These are phyloP conservation scores for Neocatenulostroma microsporum DNA, from an alignment of 2,329 filamentous ascomycete genomes.

Conservation along the genomic window DNA sequence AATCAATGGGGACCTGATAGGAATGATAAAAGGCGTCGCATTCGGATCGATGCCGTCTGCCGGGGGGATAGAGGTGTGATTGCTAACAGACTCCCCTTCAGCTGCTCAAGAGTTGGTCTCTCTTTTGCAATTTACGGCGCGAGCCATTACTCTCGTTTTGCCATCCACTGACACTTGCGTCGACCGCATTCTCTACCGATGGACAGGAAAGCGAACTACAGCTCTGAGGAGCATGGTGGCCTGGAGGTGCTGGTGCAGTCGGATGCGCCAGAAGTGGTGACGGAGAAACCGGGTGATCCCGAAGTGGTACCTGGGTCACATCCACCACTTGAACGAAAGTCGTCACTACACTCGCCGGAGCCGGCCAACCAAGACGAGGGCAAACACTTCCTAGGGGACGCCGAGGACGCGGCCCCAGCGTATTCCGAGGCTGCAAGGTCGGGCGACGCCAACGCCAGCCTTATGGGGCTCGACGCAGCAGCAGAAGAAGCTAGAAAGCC, in stretches of 20 bases:
- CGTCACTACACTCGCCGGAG: constrained; percentile 6
- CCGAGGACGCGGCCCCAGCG: background rate
- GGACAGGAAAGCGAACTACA: constrained; percentile 6
- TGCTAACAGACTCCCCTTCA: no score
- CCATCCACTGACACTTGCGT: constrained; percentile 3
- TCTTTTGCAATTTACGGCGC: no score
- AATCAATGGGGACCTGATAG: no score
- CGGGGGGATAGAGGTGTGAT: no score
- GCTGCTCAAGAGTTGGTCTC: no score
- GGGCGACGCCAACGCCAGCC: constrained; percentile 2
- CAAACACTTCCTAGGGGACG: constrained; percentile 1
- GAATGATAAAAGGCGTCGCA: no score
- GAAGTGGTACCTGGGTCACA: background rate
- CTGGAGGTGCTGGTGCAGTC: constrained; percentile 4
- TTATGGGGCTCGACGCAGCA: background rate
- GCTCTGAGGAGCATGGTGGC: constrained; percentile 9
- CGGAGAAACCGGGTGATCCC: background rate
- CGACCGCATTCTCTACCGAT: no score
- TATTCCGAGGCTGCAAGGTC: background rate
- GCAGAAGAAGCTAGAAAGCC: background rate
- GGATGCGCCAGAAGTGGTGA: constrained; percentile 1
- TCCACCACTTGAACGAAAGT: constrained; percentile 3
- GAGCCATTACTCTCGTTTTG: no score
- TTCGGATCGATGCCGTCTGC: no score
- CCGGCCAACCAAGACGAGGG: constrained; percentile 1